A percentile compares a stretch with the other conserved stretches of the same genome.
phyloP scores from a whole-genome alignment of 83 land plant species.

The Picea abies region DNA sequence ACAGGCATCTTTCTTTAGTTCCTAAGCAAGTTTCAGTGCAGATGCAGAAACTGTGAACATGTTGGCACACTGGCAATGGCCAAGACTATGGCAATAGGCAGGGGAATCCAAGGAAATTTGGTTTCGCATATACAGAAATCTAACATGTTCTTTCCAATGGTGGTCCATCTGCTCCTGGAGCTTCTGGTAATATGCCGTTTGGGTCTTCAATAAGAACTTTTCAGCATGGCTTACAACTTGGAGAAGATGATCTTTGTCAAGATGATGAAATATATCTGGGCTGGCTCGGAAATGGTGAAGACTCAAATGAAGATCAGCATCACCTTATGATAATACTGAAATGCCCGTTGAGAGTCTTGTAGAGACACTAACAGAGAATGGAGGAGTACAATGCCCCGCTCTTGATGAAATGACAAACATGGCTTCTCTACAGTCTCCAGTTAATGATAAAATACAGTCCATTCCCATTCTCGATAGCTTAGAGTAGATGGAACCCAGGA shows the following conservation, averaged over 20 bases:
- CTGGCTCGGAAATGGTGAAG: slow-evolving; percentile 59
- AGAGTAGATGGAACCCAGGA: slow-evolving; percentile 6
- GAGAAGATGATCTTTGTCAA: slow-evolving; percentile 38
- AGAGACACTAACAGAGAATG: slow-evolving; percentile 1
- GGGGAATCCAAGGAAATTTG: slow-evolving; percentile 23
- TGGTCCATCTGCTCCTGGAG: slow-evolving; percentile 14
- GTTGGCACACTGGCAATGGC: slow-evolving; percentile 30
- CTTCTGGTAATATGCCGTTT: slow-evolving; percentile 14
- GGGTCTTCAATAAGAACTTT: slow-evolving; percentile 28
- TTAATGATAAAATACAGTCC: not conserved
- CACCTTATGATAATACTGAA: slow-evolving; percentile 12
- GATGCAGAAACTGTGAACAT: no score
- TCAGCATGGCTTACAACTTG: slow-evolving; percentile 34
- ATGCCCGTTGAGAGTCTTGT: slow-evolving; percentile 11
- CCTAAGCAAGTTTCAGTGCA: no score
- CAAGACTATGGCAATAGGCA: slow-evolving; percentile 12
- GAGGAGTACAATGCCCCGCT: slow-evolving; percentile 6
- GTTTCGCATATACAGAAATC: slow-evolving; percentile 29
- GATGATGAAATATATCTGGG: slow-evolving; percentile 33
- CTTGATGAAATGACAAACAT: not conserved
- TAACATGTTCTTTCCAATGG: slow-evolving; percentile 16
- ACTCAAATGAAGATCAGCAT: slow-evolving; percentile 25
- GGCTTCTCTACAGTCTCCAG: not conserved
- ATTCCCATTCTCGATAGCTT: not conserved
- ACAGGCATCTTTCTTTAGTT: no score